phyloP scores from a whole-genome alignment of 164 flowering plant species.

The Nelumbo lutea region DNA sequence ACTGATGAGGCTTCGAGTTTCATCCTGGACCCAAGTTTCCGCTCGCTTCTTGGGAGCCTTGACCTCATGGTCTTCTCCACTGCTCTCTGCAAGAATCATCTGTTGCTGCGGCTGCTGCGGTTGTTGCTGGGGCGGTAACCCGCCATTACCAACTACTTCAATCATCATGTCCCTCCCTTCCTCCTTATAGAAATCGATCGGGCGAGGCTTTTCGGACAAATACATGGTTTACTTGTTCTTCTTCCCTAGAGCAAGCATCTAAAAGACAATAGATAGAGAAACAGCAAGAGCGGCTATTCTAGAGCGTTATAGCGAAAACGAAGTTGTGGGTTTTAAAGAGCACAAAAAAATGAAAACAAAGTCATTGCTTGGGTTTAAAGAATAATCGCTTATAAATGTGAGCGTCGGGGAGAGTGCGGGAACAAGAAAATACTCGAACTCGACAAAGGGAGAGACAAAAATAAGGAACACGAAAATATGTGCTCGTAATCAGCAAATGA shows the following conservation, averaged over 20 bases:
- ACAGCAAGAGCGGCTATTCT: not conserved
- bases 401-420: not conserved
- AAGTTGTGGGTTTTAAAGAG: slow-evolving; percentile 4
- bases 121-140: slow-evolving; percentile 21
- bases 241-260: not conserved
- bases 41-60: slow-evolving; percentile 85
- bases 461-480: slow-evolving; percentile 7
- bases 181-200: slow-evolving; percentile 57
- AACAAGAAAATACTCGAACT: not conserved
- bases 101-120: slow-evolving; percentile 38
- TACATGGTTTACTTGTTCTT: slow-evolving; percentile 31
- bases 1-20: slow-evolving; percentile 56
- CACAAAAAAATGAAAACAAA: not conserved
- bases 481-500: slow-evolving; percentile 4
- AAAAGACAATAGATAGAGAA: not conserved
- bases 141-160: slow-evolving; percentile 42
- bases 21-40: slow-evolving; percentile 93
- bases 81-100: slow-evolving; percentile 49
- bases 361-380: not conserved
- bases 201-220: slow-evolving; percentile 51
- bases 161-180: slow-evolving; percentile 58
- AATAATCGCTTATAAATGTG: not conserved
- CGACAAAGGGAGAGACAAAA: not conserved
- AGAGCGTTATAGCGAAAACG: not conserved
- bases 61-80: slow-evolving; percentile 59